Evolutionary conservation across 2,329 filamentous ascomycete species (phyloP).

Genomic region (Ceratocystis ficicola): DNA sequence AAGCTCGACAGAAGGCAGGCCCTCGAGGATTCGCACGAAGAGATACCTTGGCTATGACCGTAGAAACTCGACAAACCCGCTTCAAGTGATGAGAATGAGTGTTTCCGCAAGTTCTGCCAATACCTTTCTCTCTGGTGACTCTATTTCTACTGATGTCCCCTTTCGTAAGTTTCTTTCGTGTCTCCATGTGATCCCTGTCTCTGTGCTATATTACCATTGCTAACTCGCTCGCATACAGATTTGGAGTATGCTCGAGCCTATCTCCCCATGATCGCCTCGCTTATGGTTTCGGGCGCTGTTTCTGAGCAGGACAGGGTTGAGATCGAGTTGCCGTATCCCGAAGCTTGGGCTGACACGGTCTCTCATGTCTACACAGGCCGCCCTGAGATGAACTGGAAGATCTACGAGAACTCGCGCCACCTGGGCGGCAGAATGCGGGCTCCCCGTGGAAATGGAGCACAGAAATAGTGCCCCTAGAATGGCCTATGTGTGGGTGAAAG

Average conservation of each 20-base stretch:
- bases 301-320: conserved; percentile 43
- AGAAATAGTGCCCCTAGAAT: no score
- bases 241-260: conserved; percentile 37
- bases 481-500: no score
- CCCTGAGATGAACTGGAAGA: conserved; percentile 35
- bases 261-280: conserved; percentile 42
- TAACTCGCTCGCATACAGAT: conserved; percentile 29
- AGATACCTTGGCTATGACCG: conserved; percentile 17
- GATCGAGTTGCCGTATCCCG: conserved; percentile 45
- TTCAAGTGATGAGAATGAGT: conserved; percentile 8
- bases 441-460: no score
- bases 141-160: conserved; percentile 31
- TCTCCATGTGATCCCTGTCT: neutral
- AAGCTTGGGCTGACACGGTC: conserved; percentile 45
- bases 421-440: conserved; percentile 37
- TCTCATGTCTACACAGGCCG: conserved; percentile 43
- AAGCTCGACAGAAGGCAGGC: no score
- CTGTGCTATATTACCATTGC: neutral
- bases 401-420: conserved; percentile 43
- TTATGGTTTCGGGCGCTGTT: conserved; percentile 44
- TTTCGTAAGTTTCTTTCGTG: conserved; percentile 34
- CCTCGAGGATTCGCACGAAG: no score
- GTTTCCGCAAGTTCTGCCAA: neutral
- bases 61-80: conserved; percentile 14
- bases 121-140: neutral